phyloP scores from a whole-genome alignment of 208 protist species.

The Plasmodiophora brassicae region DNA sequence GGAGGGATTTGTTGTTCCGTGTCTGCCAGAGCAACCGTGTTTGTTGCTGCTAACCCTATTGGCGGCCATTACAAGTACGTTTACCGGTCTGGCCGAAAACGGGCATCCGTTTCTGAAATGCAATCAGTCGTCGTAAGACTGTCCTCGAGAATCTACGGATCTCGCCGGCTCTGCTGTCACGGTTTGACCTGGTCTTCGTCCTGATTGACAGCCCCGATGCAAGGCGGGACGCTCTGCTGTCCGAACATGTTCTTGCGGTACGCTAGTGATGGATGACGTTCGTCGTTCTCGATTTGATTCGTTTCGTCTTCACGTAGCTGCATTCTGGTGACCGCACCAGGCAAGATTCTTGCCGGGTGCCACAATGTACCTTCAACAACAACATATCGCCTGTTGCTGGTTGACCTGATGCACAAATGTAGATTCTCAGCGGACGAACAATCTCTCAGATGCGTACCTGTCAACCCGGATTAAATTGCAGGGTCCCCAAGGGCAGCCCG shows the following conservation, averaged over 20 bases:
- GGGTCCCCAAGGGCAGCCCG: not conserved
- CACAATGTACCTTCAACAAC: not conserved
- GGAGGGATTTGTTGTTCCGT: not conserved
- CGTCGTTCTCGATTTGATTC: not conserved
- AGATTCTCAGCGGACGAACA: no score
- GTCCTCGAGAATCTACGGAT: conserved; percentile 91
- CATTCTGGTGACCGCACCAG: not conserved
- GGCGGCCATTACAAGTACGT: conserved; percentile 78
- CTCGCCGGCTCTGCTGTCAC: conserved; percentile 83
- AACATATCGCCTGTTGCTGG: not conserved
- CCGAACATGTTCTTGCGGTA: conserved; percentile 83
- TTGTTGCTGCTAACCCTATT: conserved; percentile 94
- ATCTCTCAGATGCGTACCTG: not conserved
- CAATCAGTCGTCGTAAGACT: conserved; percentile 69
- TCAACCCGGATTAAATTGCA: not conserved
- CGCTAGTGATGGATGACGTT: conserved; percentile 45
- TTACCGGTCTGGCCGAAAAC: not conserved
- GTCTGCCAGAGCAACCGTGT: conserved; percentile 62
- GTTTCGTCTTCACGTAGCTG: not conserved
- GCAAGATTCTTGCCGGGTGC: not conserved
- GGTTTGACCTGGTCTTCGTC: conserved; percentile 97
- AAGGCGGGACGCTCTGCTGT: conserved; percentile 58
- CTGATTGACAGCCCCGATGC: conserved; percentile 76
- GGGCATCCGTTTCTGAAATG: conserved; percentile 55
- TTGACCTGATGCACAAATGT: not conserved